A percentile compares a stretch with the other conserved stretches of the same genome.
Evolutionary conservation across 768 basidiomycete genomes (phyloP).

Genomic region (Gloeopeniophorella convolvens): DNA sequence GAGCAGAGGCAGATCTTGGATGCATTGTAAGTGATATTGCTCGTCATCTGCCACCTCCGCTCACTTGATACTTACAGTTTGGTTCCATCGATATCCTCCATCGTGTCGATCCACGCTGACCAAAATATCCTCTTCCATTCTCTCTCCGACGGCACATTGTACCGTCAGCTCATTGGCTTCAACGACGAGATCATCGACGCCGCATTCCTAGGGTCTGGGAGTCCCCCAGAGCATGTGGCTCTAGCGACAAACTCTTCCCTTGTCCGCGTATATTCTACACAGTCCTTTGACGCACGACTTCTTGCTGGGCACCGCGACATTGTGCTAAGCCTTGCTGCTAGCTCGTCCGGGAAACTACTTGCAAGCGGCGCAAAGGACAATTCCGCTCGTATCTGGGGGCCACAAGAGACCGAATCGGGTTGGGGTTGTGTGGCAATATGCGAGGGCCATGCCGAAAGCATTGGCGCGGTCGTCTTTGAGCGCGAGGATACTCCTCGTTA

Average conservation of each 20-base stretch:
- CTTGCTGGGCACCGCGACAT: constrained; percentile 88
- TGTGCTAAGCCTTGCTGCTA: constrained; percentile 77
- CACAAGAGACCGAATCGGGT: constrained; percentile 30
- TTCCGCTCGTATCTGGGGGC: constrained; percentile 80
- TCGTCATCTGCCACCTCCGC: background rate
- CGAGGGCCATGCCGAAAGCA: constrained; percentile 90
- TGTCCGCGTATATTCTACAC: constrained; percentile 80
- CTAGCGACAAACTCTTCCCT: constrained; percentile 97
- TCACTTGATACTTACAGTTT: constrained; percentile 44
- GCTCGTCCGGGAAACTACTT: constrained; percentile 61
- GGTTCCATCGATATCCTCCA: constrained; percentile 49
- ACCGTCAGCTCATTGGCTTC: constrained; percentile 87
- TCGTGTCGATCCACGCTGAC: constrained; percentile 88
- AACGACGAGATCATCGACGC: constrained; percentile 98
- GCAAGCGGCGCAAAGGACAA: constrained; percentile 91
- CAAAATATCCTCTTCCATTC: constrained; percentile 96
- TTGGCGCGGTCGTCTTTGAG: constrained; percentile 87
- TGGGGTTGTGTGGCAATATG: constrained; percentile 82
- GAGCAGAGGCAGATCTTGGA: constrained; percentile 81
- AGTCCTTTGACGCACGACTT: constrained; percentile 74
- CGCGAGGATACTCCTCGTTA: constrained; percentile 47
- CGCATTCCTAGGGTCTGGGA: constrained; percentile 56
- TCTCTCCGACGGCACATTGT: constrained; percentile 51
- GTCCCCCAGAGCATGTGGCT: constrained; percentile 59
- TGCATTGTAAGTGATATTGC: constrained; percentile 54